A percentile compares a stretch with the other conserved stretches of the same genome.
Conservation (phyloP, 2,329 filamentous ascomycete species). For the Phialemoniopsis sp. region DNA sequence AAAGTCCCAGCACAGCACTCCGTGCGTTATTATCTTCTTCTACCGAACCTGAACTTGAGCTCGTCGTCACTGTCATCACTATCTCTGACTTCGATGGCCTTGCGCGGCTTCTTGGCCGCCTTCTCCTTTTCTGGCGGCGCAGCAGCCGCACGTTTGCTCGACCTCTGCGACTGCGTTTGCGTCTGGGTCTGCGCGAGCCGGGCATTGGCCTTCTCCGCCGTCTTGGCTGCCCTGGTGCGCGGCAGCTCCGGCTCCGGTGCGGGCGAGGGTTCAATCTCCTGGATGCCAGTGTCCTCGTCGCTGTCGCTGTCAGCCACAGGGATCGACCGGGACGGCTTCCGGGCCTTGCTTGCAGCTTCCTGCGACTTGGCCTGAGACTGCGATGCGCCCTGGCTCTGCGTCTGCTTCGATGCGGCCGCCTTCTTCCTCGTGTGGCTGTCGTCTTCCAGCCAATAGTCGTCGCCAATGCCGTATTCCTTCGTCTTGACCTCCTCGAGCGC, state of each 20-base stretch:
- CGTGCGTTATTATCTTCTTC: constrained; percentile 29
- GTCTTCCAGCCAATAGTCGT: constrained; percentile 71
- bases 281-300: constrained; percentile 16
- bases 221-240: constrained; percentile 23
- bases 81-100: constrained; percentile 18
- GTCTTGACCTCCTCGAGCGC: constrained; percentile 65
- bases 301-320: constrained; percentile 25
- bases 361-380: not conserved
- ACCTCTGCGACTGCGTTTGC: constrained; percentile 15
- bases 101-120: constrained; percentile 26
- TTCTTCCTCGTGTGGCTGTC: constrained; percentile 22
- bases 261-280: constrained; percentile 9
- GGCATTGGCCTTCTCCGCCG: constrained; percentile 19
- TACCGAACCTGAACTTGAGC: constrained; percentile 52
- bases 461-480: constrained; percentile 70
- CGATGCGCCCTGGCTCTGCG: constrained; percentile 7
- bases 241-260: constrained; percentile 16
- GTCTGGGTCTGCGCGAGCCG: constrained; percentile 12
- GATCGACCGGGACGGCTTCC: constrained; percentile 22
- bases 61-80: constrained; percentile 48
- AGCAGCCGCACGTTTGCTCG: constrained; percentile 25
- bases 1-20: not conserved
- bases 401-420: constrained; percentile 11
- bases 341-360: constrained; percentile 6
- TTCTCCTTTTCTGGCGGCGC: constrained; percentile 26